Percentiles rank a stretch among this genome's conserved stretches.
These are phyloP conservation scores for Tricholoma matsutake DNA, from an alignment of 768 basidiomycete genomes.

Conservation along the genomic window DNA sequence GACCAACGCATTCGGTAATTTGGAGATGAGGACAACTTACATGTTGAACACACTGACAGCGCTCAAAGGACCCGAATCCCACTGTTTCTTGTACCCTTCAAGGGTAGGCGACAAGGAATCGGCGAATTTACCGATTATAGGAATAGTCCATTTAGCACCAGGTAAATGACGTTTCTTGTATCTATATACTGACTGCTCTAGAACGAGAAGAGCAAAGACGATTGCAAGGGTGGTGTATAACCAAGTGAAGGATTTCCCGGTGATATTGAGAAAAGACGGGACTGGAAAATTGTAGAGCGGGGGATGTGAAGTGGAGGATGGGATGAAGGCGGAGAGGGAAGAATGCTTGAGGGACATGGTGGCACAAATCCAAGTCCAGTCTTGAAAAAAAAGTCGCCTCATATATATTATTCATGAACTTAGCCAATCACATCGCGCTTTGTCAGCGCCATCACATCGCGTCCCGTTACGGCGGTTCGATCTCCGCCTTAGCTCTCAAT, in stretches of 20 bases:
- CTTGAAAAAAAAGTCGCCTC: background rate
- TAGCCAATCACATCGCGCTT: slow-evolving; percentile 36
- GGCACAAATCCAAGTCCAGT: slow-evolving; percentile 19
- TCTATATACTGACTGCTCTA: slow-evolving; percentile 89
- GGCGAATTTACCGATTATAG: slow-evolving; percentile 95
- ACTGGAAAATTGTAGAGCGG: slow-evolving; percentile 45
- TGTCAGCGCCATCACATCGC: background rate
- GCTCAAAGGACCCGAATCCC: slow-evolving; percentile 85
- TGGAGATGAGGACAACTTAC: slow-evolving; percentile 41
- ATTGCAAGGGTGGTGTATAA: slow-evolving; percentile 68
- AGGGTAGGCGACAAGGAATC: slow-evolving; percentile 90
- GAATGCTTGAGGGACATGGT: slow-evolving; percentile 35
- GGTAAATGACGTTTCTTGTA: slow-evolving; percentile 87
- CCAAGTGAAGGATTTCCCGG: slow-evolving; percentile 44
- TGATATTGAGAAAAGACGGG: slow-evolving; percentile 41
- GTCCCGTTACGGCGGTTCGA: too few relatives aligned
- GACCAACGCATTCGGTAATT: slow-evolving; percentile 1
- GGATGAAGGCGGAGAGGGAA: slow-evolving; percentile 36
- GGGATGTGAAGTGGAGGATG: slow-evolving; percentile 41
- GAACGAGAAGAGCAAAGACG: slow-evolving; percentile 67
- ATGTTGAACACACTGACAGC: slow-evolving; percentile 98
- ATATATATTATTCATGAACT: slow-evolving; percentile 29
- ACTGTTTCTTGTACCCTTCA: slow-evolving; percentile 89
- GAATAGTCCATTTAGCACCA: slow-evolving; percentile 89
- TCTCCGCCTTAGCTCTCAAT: too few relatives aligned